Evolutionary conservation across 202 grass and related monocot genomes (phyloP).

Genomic region (Eragrostis tef): DNA sequence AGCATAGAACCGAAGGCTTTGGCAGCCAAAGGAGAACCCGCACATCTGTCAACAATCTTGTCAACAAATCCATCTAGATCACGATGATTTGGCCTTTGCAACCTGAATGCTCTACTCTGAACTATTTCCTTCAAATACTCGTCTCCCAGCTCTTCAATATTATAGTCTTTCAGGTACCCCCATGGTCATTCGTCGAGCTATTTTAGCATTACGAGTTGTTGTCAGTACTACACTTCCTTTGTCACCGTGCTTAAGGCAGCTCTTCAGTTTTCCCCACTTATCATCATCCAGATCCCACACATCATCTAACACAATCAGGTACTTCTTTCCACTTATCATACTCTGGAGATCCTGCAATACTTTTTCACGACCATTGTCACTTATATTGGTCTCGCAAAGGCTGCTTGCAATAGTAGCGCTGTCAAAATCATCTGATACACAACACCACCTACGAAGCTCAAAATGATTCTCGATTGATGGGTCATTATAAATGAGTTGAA

Average conservation of each 20-base stretch:
- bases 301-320: constrained; percentile 49
- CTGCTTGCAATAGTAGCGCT: not conserved
- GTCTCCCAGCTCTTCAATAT: not conserved
- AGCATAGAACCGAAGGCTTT: constrained; percentile 31
- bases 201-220: constrained; percentile 31
- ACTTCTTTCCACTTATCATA: constrained; percentile 24
- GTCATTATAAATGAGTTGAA: constrained; percentile 40
- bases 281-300: constrained; percentile 42
- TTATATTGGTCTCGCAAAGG: constrained; percentile 9
- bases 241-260: constrained; percentile 4
- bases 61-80: constrained; percentile 27
- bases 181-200: constrained; percentile 38
- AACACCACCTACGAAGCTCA: constrained; percentile 31
- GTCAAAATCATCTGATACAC: constrained; percentile 48
- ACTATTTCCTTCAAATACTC: constrained; percentile 37
- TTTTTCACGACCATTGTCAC: constrained; percentile 2
- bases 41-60: constrained; percentile 37
- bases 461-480: constrained; percentile 2
- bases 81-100: not conserved
- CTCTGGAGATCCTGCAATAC: not conserved
- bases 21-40: constrained; percentile 38
- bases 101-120: constrained; percentile 38
- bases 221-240: constrained; percentile 25
- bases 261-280: constrained; percentile 38
- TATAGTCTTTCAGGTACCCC: not conserved